Base-by-base conservation (phyloP, 257 asterid genomes). In the Ophiorrhiza pumila region DNA sequence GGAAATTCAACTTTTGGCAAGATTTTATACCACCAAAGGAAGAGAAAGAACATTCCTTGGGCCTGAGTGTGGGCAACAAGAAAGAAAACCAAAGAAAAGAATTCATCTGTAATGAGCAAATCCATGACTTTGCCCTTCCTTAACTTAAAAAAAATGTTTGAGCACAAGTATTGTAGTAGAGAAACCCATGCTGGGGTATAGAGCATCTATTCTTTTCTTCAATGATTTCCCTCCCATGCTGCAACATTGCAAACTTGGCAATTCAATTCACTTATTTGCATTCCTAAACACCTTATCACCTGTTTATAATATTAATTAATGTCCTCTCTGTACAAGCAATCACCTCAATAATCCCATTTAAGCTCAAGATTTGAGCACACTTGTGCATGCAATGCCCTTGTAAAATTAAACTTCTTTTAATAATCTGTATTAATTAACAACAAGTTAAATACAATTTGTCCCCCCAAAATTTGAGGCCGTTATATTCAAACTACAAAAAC, bases 11-110 rank as follows among this genome's bases (percentile, higher is more conserved):
- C 76, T 75, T 74, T 76, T 75, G 47, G 68, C 32, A 74, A 72
- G 60, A 71, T 74, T 74, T 59, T 64, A 50, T 74, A 57, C 37
- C 59, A 55, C 61, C 71, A 29, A 59, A 84, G 86, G 83, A 55
- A 83, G 82, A 80, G 83, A 75, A 91, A 72, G 86, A 79, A 86
- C 85, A 90, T 90, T 92, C 90, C 81, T 82, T 83, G 89, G 81
- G 74, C 80, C 65, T 73, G 67, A 76, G 78, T 82, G 83, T 73
- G 91, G 88, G 63, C 61, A 83, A 83, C 34, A 76, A 76, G 32
- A 75, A 75, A 73, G 68, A 59, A 47, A 65, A 81, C 71, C 75
- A 65, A 86, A 82, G 96, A 81, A 89, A 83, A 84, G 89, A 86
- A 90, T 82, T 84, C 85, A 66, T 42, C 69, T 52, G 31, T 55